Conservation (phyloP, 225 moss, liverwort and hornwort species). For the Physcomitrellopsis africana region DNA sequence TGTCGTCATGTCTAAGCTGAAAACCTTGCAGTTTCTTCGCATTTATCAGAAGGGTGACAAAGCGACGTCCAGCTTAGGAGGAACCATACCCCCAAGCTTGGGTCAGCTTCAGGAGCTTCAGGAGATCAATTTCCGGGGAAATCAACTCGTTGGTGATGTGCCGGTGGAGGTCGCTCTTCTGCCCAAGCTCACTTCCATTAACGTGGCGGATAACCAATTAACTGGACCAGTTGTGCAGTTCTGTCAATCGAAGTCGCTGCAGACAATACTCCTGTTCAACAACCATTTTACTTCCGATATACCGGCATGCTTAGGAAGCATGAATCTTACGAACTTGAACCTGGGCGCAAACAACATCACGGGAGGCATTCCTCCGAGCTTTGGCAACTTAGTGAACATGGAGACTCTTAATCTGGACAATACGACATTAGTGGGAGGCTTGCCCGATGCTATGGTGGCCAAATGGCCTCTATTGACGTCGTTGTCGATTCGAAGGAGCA, state of each 20-base stretch:
- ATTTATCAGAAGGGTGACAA: conserved; percentile 36
- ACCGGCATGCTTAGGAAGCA: conserved; percentile 26
- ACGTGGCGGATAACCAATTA: conserved; percentile 35
- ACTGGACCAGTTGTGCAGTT: conserved; percentile 22
- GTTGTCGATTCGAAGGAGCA: conserved; percentile 29
- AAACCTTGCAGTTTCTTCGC: conserved; percentile 10
- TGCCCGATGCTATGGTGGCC: not conserved
- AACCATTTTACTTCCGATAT: conserved; percentile 27
- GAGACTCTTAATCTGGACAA: conserved; percentile 32
- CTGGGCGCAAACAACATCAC: conserved; percentile 31
- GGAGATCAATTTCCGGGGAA: conserved; percentile 36
- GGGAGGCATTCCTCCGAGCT: conserved; percentile 31
- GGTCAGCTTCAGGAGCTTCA: conserved; percentile 19
- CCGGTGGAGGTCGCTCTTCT: conserved; percentile 33
- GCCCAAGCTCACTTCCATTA: conserved; percentile 2
- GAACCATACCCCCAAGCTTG: conserved; percentile 24
- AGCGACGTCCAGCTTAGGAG: conserved; percentile 26
- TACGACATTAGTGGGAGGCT: conserved; percentile 20
- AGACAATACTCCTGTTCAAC: conserved; percentile 32
- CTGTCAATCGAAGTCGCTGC: conserved; percentile 31
- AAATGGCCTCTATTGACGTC: conserved; percentile 9
- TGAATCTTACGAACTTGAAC: conserved; percentile 26
- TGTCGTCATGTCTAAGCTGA: conserved; percentile 24
- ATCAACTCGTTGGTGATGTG: conserved; percentile 12
- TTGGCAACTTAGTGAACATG: conserved; percentile 2